Evolutionary conservation across 1,284 basidiomycete genomes (phyloP), one percentile per base, ranked within the genome.

Genomic region (Puccinia novopanici): DNA sequence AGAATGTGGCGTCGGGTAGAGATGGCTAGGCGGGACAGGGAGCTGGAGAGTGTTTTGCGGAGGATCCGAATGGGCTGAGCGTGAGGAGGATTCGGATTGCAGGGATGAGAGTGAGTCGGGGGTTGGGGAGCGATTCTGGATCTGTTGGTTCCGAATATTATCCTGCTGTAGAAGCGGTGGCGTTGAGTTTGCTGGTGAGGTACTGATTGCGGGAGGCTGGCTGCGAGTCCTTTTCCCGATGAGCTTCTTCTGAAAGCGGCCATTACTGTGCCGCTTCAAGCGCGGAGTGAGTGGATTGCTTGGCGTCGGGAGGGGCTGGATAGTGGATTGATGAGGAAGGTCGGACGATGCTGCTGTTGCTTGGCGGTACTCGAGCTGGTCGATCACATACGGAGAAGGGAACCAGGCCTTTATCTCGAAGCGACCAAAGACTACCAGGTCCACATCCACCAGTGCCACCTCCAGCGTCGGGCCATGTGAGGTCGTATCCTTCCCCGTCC

Each of bases 381-480:
- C 83, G 24, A 86, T 82, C 13, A 84, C 84, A 81, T 85, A 86
- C 0, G 85, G 85, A 45, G 84, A 85, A 55, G 83, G 81, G 81
- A 85, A 86, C 85, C 85, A 86, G 3, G 85, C 83, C 78, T 84
- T 84, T 78, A 86, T 86, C 50, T 85, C 84, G 68, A 84, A 85
- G 30, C 79, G 82, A 59, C 85, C 85, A 77, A 84, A 86, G 52
- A 84, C 79, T 55, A 86, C 85, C 17, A 84, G 83, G 63, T 74
- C 55, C 34, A 74, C 45, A 34, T 80, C 57, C 15, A 78, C 76
- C 17, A 78, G 52, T 13, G 54, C 65, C 48, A 78, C 65, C 40
- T 78, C 71, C 17, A 55, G 34, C 12, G 52, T 73, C 1, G 71
- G 71, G 22, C 71, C 71, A 73, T 73, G 71, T 10, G 52, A 55